phyloP scores from a whole-genome alignment of 805 yeast genomes.

The Sugiyamaella mastotermitis region DNA sequence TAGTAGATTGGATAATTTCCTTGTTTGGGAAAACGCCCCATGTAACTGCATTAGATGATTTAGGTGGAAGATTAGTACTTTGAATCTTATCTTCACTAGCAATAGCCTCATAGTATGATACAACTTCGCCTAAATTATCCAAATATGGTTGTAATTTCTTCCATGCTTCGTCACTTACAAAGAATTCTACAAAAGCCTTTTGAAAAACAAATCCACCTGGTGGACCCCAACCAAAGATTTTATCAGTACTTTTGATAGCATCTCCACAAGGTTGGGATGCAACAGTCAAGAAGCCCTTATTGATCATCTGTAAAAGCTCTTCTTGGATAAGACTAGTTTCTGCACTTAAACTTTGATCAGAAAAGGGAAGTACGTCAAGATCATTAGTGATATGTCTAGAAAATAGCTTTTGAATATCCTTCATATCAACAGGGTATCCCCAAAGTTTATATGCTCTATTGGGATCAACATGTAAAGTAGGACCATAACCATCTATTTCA shows the following conservation, averaged over 20 bases:
- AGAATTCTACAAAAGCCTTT: constrained; percentile 88
- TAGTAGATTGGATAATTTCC: constrained; percentile 86
- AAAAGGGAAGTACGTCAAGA: constrained; percentile 83
- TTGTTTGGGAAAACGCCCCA: constrained; percentile 97
- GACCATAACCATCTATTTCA: constrained; percentile 97
- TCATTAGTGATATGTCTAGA: constrained; percentile 67
- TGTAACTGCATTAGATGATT: constrained; percentile 74
- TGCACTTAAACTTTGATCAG: constrained; percentile 75
- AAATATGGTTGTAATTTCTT: constrained; percentile 49
- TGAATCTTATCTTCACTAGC: constrained; percentile 25
- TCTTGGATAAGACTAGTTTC: constrained; percentile 93
- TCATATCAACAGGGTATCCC: constrained; percentile 63
- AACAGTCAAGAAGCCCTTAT: constrained; percentile 71
- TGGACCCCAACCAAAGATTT: constrained; percentile 97
- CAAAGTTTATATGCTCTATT: constrained; percentile 64
- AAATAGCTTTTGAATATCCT: constrained; percentile 63
- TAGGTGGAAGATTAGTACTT: constrained; percentile 51
- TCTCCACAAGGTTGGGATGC: constrained; percentile 96
- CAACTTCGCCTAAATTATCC: constrained; percentile 35
- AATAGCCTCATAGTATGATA: constrained; percentile 75
- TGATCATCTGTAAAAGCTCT: constrained; percentile 73
- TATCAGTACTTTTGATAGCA: constrained; percentile 71
- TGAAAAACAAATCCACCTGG: constrained; percentile 82
- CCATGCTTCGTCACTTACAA: constrained; percentile 74
- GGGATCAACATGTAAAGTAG: constrained; percentile 70